phyloP scores from a whole-genome alignment of 768 basidiomycete species.

The Hericium alpestre region DNA sequence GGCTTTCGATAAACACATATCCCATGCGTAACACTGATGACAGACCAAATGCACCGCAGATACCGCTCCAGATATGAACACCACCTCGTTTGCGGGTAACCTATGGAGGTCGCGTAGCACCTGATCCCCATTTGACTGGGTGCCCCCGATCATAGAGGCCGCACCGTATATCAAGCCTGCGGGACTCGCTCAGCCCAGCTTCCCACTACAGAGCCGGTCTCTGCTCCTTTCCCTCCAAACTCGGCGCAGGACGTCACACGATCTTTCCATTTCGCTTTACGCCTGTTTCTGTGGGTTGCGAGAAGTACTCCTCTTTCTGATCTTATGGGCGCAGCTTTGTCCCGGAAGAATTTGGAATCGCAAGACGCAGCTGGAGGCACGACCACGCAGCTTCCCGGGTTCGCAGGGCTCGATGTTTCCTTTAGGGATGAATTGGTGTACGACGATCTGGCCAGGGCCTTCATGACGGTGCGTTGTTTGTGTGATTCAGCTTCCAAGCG shows the following conservation, averaged over 20 bases:
- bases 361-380: background rate
- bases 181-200: too few relatives aligned
- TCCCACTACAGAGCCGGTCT: background rate
- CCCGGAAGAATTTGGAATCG: background rate
- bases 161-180: too few relatives aligned
- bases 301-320: too few relatives aligned
- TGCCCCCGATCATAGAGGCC: too few relatives aligned
- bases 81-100: too few relatives aligned
- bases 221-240: constrained; percentile 6
- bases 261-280: background rate
- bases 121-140: too few relatives aligned
- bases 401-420: background rate
- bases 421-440: background rate
- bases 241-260: background rate
- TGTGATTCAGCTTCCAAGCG: background rate
- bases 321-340: background rate
- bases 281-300: background rate
- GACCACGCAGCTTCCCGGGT: background rate
- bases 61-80: too few relatives aligned
- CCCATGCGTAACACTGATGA: too few relatives aligned
- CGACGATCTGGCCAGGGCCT: background rate
- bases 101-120: too few relatives aligned
- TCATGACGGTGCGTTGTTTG: constrained; percentile 4
- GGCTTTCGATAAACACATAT: too few relatives aligned
- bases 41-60: too few relatives aligned